These are phyloP conservation scores for Populus tomentosa DNA, from an alignment of 441 rosid genomes.

Conservation along the genomic window DNA sequence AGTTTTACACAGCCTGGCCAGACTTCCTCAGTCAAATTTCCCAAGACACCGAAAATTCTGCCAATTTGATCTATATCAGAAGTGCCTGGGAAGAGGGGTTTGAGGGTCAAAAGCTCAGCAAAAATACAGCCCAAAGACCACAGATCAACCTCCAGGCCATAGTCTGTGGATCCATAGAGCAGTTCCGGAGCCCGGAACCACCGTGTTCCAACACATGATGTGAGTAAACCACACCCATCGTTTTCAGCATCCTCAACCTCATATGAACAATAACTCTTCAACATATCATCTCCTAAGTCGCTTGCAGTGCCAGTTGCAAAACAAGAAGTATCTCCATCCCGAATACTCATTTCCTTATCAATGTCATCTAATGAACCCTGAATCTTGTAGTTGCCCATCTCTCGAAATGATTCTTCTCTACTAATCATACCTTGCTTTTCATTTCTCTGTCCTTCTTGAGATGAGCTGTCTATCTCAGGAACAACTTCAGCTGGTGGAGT, in stretches of 20 bases:
- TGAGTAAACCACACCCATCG: conserved; percentile 49
- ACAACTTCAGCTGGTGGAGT: conserved; percentile 28
- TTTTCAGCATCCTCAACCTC: conserved; percentile 58
- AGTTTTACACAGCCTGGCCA: conserved; percentile 73
- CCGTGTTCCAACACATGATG: conserved; percentile 89
- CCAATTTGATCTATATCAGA: conserved; percentile 91
- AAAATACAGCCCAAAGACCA: conserved; percentile 95
- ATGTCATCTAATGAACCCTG: conserved; percentile 41
- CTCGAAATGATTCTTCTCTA: conserved; percentile 54
- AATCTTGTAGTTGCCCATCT: conserved; percentile 50
- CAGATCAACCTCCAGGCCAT: conserved; percentile 74
- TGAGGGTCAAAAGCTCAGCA: conserved; percentile 66
- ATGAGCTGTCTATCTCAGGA: conserved; percentile 33
- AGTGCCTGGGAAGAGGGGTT: conserved; percentile 79
- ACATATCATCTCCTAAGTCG: conserved; percentile 65
- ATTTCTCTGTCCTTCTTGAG: conserved; percentile 26
- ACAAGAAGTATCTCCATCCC: conserved; percentile 71
- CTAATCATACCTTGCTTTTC: conserved; percentile 29
- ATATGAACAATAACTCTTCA: conserved; percentile 44
- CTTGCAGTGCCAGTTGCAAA: conserved; percentile 80
- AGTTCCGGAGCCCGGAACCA: conserved; percentile 96
- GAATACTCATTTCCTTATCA: conserved; percentile 56
- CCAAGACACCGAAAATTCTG: conserved; percentile 59
- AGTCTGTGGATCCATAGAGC: conserved; percentile 75
- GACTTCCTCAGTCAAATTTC: conserved; percentile 70